Base-by-base conservation (phyloP, 106 monocot genomes). In the Dendrobium nobile region DNA sequence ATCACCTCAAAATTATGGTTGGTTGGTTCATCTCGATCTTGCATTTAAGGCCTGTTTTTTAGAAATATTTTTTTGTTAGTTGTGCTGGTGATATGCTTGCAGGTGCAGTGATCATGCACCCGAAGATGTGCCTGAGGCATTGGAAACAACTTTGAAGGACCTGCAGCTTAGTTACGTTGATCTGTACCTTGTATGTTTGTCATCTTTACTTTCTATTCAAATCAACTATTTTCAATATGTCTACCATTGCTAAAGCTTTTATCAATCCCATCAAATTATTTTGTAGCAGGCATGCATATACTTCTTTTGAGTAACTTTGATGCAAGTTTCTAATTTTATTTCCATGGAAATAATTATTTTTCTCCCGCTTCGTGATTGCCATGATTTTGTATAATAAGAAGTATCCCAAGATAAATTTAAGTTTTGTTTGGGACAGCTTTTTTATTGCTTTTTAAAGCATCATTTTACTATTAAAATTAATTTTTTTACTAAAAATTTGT, bases 1-100 rank as follows among this genome's bases (percentile, higher is more conserved):
- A 93, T 95, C 87, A 99, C 94, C 31, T 93, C 98, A 24, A 99
- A 99, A 79, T 79, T 99, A 81, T 99, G 98, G 98, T 99, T 99
- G 98, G 98, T 99, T 19, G 80, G 59, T 59, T 73, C 7, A 54
- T 9, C 37, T 58, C 47, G 13, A 11, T 40, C 47, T 77, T 67
- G 20, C 76, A 22, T 45, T 47, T 47, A 47, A 47, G 8, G 10
- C 5, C 22, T 8, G 7, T 45, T 13, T 48, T 74, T 74, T 7
- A 74, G 20, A 19, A 37, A 8, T 8, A 20, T 41, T 5, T 68
- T 68, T 2, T 13, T 68, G 0, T 41, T 33, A 44, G 5, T 8
- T 74, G 19, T 5, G 18, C 10, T 74, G 0, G 11, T 19, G 20
- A 74, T 74, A 22, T 73, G 7, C 7, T 13, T 85, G 7, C 87